Conservation (phyloP, 129 eudicot species). For the Saussurea involucrata region DNA sequence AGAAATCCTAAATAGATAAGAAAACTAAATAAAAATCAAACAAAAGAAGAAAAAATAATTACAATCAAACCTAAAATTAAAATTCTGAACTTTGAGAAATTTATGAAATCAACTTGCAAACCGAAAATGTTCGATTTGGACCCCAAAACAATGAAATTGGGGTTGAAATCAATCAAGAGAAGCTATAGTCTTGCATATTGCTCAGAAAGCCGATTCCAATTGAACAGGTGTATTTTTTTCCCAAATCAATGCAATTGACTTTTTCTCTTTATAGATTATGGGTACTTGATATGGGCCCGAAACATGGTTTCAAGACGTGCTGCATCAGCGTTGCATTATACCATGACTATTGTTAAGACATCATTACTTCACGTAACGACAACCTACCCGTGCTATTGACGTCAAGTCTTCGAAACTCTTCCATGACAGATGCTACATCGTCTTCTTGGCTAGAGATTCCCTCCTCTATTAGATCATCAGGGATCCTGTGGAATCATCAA, state of each 20-base stretch:
- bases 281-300: not conserved
- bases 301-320: no score
- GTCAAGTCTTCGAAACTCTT: constrained; percentile 79
- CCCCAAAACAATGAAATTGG: no score
- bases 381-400: constrained; percentile 79
- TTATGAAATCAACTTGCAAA: not conserved
- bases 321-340: not conserved
- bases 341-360: constrained; percentile 50
- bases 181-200: not conserved
- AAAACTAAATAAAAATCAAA: not conserved
- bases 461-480: constrained; percentile 85
- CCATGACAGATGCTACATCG: constrained; percentile 50
- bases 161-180: no score
- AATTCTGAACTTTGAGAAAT: not conserved
- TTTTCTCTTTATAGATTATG: not conserved
- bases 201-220: not conserved
- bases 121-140: not conserved
- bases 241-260: no score
- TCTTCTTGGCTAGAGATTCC: constrained; percentile 82
- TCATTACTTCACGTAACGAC: constrained; percentile 53
- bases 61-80: not conserved
- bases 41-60: no score
- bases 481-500: constrained; percentile 34
- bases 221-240: not conserved
- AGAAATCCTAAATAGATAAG: not conserved